A percentile compares a stretch with the other conserved stretches of the same genome.
phyloP scores from a whole-genome alignment of 768 basidiomycete genomes.

The Boletus rufocinnamomeus region DNA sequence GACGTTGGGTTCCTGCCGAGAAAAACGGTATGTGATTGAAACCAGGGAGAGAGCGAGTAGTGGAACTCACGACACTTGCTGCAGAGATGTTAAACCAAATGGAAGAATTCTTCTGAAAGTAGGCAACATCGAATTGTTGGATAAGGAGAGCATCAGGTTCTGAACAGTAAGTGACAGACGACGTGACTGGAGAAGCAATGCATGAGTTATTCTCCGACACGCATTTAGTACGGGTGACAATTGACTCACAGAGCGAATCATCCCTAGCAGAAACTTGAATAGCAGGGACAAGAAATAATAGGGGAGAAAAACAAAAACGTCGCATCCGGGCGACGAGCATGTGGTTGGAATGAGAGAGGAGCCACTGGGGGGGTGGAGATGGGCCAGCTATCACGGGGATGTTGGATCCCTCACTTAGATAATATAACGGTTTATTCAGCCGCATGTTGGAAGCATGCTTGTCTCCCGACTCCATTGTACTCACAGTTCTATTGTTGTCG shows the following conservation, averaged over 20 bases:
- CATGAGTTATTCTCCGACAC: slow-evolving; percentile 4
- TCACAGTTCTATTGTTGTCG: slow-evolving; percentile 35
- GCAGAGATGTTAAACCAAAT: slow-evolving; percentile 85
- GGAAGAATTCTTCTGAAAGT: slow-evolving; percentile 69
- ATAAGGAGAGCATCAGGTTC: slow-evolving; percentile 79
- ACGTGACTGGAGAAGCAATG: slow-evolving; percentile 57
- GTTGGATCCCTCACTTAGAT: slow-evolving; percentile 9
- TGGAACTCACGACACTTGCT: slow-evolving; percentile 73
- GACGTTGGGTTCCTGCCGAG: slow-evolving; percentile 62
- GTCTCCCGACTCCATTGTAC: slow-evolving; percentile 29
- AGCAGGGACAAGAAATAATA: slow-evolving; percentile 43
- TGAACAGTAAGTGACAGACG: slow-evolving; percentile 85
- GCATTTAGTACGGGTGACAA: neutral
- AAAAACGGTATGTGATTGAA: slow-evolving; percentile 18
- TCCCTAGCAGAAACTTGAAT: slow-evolving; percentile 49
- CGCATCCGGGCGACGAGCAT: slow-evolving; percentile 84
- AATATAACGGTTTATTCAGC: slow-evolving; percentile 30
- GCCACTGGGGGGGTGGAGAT: slow-evolving; percentile 22
- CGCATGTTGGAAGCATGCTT: slow-evolving; percentile 32
- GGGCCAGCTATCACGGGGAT: slow-evolving; percentile 32
- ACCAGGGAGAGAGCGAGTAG: neutral
- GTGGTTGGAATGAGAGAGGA: slow-evolving; percentile 24
- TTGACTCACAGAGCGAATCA: slow-evolving; percentile 60
- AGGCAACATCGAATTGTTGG: slow-evolving; percentile 73
- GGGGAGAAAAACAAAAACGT: slow-evolving; percentile 44